These are phyloP conservation scores for Hermanozyma aechmeae DNA, from an alignment of 805 yeast genomes.

Conservation along the genomic window DNA sequence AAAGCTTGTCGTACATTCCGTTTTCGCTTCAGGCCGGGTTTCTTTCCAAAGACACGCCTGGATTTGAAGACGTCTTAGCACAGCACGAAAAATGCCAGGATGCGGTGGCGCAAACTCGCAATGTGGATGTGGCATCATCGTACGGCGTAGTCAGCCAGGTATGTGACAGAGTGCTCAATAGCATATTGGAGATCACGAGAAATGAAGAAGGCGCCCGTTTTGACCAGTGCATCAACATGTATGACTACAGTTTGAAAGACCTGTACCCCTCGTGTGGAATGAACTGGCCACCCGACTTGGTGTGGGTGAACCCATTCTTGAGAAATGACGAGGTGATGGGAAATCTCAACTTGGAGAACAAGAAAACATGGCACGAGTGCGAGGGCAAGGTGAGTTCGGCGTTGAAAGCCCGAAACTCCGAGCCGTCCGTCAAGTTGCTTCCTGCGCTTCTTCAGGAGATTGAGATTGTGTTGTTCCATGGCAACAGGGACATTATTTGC, in stretches of 20 bases:
- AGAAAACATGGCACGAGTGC: slow-evolving; percentile 71
- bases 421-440: slow-evolving; percentile 57
- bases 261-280: slow-evolving; percentile 80
- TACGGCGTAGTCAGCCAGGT: slow-evolving; percentile 1
- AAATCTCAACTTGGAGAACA: slow-evolving; percentile 40
- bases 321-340: slow-evolving; percentile 34
- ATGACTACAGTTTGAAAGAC: slow-evolving; percentile 66
- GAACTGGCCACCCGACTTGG: slow-evolving; percentile 78
- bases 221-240: slow-evolving; percentile 70
- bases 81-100: slow-evolving; percentile 57
- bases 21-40: slow-evolving; percentile 54
- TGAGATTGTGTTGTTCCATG: slow-evolving; percentile 71
- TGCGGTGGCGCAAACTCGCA: slow-evolving; percentile 22
- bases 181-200: slow-evolving; percentile 23
- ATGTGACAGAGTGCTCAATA: slow-evolving; percentile 42
- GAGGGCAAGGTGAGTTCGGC: slow-evolving; percentile 43
- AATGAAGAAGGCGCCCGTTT: slow-evolving; percentile 14
- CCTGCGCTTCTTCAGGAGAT: slow-evolving; percentile 52
- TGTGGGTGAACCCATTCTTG: slow-evolving; percentile 41
- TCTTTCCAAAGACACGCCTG: slow-evolving; percentile 30
- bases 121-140: slow-evolving; percentile 15
- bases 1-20: slow-evolving; percentile 73
- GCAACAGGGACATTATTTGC: slow-evolving; percentile 84
- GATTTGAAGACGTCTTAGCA: slow-evolving; percentile 31
- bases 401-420: slow-evolving; percentile 43